Conservation (phyloP, 495 filamentous ascomycete genomes). For the Penicillium pancosmium region DNA sequence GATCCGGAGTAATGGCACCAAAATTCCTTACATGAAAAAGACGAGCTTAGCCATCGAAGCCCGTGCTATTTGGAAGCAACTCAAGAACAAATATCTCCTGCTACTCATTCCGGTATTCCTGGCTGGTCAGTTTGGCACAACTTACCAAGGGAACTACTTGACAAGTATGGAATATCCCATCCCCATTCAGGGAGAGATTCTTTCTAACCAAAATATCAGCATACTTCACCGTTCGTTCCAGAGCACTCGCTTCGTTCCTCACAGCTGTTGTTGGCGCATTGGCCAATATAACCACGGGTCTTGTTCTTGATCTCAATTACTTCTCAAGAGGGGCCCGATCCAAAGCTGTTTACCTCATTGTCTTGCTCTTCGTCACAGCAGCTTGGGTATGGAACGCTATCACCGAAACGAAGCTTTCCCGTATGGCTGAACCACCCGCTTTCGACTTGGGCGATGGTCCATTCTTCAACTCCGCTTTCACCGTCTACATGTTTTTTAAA, state of each 20-base stretch:
- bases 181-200: not conserved
- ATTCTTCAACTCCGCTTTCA: constrained; percentile 27
- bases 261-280: constrained; percentile 47
- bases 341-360: constrained; percentile 16
- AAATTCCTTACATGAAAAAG: constrained; percentile 43
- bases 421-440: constrained; percentile 19
- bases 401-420: constrained; percentile 19
- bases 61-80: constrained; percentile 47
- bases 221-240: constrained; percentile 60
- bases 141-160: constrained; percentile 61
- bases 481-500: constrained; percentile 26
- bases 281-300: constrained; percentile 52
- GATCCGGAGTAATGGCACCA: constrained; percentile 51
- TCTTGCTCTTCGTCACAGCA: constrained; percentile 21
- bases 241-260: constrained; percentile 53
- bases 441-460: constrained; percentile 24
- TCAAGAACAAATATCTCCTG: constrained; percentile 51
- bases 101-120: constrained; percentile 57
- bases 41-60: constrained; percentile 46
- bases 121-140: constrained; percentile 57
- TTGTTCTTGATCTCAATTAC: constrained; percentile 45
- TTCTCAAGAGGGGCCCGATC: constrained; percentile 28
- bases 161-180: constrained; percentile 25
- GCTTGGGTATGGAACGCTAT: constrained; percentile 24
- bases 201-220: constrained; percentile 44